Percentiles rank a stretch among this genome's conserved stretches.
Evolutionary conservation across 225 moss, liverwort and hornwort genomes (phyloP).

Genomic region (Bryoerythrophyllum caledonicum): DNA sequence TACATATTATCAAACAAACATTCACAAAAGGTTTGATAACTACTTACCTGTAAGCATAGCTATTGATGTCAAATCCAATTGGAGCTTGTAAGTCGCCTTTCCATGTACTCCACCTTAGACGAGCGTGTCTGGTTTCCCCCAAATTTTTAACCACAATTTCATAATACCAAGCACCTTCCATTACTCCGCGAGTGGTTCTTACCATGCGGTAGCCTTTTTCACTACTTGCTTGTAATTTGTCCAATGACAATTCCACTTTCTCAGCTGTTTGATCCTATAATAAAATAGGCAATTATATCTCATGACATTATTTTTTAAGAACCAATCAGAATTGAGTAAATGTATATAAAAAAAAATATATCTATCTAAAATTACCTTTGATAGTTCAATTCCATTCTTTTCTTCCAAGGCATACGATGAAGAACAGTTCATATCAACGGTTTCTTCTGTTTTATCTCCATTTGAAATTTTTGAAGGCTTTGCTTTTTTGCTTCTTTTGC

Average conservation of each 20-base stretch:
- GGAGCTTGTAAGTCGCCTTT: slow-evolving; percentile 90
- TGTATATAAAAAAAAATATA: neutral
- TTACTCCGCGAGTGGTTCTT: slow-evolving; percentile 71
- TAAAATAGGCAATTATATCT: neutral
- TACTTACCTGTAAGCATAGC: slow-evolving; percentile 65
- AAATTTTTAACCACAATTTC: slow-evolving; percentile 68
- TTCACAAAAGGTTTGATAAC: too few relatives aligned
- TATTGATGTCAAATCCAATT: slow-evolving; percentile 85
- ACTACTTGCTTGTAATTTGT: slow-evolving; percentile 84
- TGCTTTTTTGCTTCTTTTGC: slow-evolving; percentile 67
- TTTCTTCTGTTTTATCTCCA: slow-evolving; percentile 53
- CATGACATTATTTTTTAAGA: too few relatives aligned
- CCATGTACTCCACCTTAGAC: slow-evolving; percentile 85
- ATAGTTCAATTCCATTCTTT: slow-evolving; percentile 41
- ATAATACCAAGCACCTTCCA: slow-evolving; percentile 89
- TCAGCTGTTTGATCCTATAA: slow-evolving; percentile 75
- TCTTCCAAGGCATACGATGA: slow-evolving; percentile 34
- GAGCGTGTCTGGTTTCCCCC: slow-evolving; percentile 75
- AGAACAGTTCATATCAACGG: slow-evolving; percentile 35
- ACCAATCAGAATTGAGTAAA: too few relatives aligned
- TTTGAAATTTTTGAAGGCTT: slow-evolving; percentile 31
- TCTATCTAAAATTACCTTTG: slow-evolving; percentile 32
- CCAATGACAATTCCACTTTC: slow-evolving; percentile 72
- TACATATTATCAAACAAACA: too few relatives aligned
- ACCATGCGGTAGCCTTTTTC: slow-evolving; percentile 97